A percentile compares a stretch with the other conserved stretches of the same genome.
Evolutionary conservation across 768 basidiomycete genomes (phyloP).

Genomic region (Tubosaeta sp.): DNA sequence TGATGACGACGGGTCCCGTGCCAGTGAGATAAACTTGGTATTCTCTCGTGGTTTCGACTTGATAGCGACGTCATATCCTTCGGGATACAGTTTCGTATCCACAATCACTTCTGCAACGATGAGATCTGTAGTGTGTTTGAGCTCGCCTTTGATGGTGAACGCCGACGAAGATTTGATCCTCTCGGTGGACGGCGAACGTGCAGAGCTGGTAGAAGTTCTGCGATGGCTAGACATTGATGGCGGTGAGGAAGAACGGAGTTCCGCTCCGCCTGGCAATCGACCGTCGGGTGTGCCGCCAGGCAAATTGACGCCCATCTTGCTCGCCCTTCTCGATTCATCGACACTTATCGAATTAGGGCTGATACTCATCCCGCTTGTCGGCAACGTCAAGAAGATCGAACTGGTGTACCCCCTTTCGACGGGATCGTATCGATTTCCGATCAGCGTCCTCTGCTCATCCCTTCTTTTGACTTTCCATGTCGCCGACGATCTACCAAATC

Average conservation of each 20-base stretch:
- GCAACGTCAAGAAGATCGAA: constrained; percentile 43
- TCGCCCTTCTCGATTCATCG: constrained; percentile 40
- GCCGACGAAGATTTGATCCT: constrained; percentile 40
- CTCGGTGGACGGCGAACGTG: constrained; percentile 34
- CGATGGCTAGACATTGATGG: constrained; percentile 19
- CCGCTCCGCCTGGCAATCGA: constrained; percentile 9
- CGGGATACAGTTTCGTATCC: constrained; percentile 75
- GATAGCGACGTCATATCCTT: constrained; percentile 61
- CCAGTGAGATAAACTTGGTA: constrained; percentile 35
- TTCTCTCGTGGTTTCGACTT: constrained; percentile 41
- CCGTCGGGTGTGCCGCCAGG: constrained; percentile 13
- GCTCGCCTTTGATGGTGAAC: constrained; percentile 60
- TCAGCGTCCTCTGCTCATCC: constrained; percentile 54
- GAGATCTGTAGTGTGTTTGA: constrained; percentile 61
- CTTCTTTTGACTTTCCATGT: constrained; percentile 58
- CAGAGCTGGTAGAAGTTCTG: constrained; percentile 22
- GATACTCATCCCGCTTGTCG: constrained; percentile 6
- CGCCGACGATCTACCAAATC: constrained; percentile 25
- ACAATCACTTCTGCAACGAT: constrained; percentile 76
- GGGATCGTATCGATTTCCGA: constrained; percentile 52
- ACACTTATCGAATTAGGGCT: constrained; percentile 14
- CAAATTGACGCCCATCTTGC: constrained; percentile 33
- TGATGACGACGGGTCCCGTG: constrained; percentile 7
- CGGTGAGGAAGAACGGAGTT: constrained; percentile 26
- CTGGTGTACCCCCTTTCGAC: constrained; percentile 49